These are phyloP conservation scores for Diplogelasinospora grovesii DNA, from an alignment of 495 filamentous ascomycete species.

Conservation along the genomic window DNA sequence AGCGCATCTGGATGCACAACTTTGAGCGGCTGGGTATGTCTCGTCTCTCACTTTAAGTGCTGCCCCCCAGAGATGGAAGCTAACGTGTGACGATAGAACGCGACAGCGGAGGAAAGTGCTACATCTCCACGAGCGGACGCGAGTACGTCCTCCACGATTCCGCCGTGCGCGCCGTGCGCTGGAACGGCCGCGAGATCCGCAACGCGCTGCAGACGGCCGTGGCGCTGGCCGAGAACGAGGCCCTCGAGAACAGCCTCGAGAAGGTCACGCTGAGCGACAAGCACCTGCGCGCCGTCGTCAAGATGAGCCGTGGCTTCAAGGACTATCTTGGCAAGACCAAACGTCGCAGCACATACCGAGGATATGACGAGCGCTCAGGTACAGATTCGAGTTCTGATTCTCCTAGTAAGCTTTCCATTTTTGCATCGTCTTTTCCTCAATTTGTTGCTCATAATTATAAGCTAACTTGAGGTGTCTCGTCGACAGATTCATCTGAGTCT, in stretches of 20 bases:
- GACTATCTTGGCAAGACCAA: conserved; percentile 20
- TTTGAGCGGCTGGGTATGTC: conserved; percentile 28
- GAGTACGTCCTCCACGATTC: too few species aligned
- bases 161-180: conserved; percentile 24
- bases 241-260: conserved; percentile 24
- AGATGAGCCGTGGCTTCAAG: conserved; percentile 38
- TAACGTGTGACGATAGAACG: conserved; percentile 14
- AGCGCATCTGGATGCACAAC: conserved; percentile 33
- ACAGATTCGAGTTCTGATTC: too few species aligned
- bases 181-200: conserved; percentile 38
- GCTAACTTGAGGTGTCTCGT: too few species aligned
- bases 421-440: too few species aligned
- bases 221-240: conserved; percentile 36
- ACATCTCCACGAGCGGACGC: conserved; percentile 18
- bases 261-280: conserved; percentile 27
- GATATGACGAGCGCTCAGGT: too few species aligned
- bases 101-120: conserved; percentile 25
- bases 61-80: too few species aligned
- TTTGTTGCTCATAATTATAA: too few species aligned
- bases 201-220: conserved; percentile 40
- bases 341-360: conserved; percentile 11
- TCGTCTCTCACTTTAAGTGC: background rate
- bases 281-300: conserved; percentile 29
- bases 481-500: too few species aligned
- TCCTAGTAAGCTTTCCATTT: too few species aligned